These are phyloP conservation scores for Peniophora sp. DNA, from an alignment of 1,284 basidiomycete genomes.

Conservation along the genomic window DNA sequence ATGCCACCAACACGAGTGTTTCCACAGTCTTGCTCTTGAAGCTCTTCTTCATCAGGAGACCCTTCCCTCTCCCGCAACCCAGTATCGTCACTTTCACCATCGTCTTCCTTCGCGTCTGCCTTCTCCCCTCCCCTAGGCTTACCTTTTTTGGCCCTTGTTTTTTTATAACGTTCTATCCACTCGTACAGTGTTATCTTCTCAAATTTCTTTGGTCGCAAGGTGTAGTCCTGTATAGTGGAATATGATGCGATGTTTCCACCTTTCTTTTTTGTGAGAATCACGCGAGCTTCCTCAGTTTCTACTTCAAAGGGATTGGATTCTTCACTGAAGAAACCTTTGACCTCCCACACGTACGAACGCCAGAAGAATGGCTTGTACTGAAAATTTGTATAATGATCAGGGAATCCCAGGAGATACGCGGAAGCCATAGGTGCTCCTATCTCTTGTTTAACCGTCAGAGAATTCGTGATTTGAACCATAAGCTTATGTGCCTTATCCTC, in stretches of 20 bases:
- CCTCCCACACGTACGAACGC: constrained; percentile 14
- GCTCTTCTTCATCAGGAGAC: too few relatives aligned
- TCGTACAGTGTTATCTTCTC: constrained; percentile 7
- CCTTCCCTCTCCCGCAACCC: too few relatives aligned
- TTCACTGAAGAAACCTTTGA: constrained; percentile 2
- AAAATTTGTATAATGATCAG: constrained; percentile 24
- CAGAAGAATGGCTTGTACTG: constrained; percentile 20
- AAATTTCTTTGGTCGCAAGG: constrained; percentile 3
- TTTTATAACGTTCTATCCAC: constrained; percentile 6
- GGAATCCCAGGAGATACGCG: constrained; percentile 20
- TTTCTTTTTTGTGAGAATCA: neutral
- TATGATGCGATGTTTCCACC: constrained; percentile 1
- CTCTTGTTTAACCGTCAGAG: constrained; percentile 19
- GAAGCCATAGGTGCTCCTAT: constrained; percentile 24
- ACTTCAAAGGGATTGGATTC: too few relatives aligned
- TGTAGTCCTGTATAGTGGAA: constrained; percentile 5
- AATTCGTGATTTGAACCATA: constrained; percentile 15
- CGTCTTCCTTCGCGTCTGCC: neutral
- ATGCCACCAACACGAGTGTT: neutral
- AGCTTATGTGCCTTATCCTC: constrained; percentile 18
- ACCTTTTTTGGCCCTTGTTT: neutral
- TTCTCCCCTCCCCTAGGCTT: neutral
- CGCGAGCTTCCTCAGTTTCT: neutral
- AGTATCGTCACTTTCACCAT: neutral
- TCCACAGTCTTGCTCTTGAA: too few relatives aligned